phyloP scores from a whole-genome alignment of 192 early-diverging fungal species.

The Coemansia sp. region DNA sequence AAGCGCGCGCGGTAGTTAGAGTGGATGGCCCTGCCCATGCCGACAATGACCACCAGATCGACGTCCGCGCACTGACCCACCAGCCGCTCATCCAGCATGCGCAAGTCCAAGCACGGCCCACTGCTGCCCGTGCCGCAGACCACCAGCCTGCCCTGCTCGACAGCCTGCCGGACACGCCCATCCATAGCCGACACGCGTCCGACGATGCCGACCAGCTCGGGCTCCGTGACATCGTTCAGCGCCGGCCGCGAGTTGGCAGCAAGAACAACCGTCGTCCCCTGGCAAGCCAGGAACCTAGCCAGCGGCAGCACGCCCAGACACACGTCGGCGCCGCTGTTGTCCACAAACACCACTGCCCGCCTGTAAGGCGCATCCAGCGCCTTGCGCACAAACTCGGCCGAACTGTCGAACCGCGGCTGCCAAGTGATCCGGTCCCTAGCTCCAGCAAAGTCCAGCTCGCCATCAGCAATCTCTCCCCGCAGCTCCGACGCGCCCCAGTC shows the following conservation, averaged over 20 bases:
- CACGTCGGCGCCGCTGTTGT: conserved; percentile 81
- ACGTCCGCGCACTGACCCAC: conserved; percentile 50
- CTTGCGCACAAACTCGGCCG: conserved; percentile 40
- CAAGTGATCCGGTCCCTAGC: conserved; percentile 51
- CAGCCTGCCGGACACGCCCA: conserved; percentile 27
- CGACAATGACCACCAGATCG: conserved; percentile 77
- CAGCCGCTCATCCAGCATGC: conserved; percentile 62
- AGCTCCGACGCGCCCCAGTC: conserved; percentile 73
- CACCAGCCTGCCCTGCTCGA: conserved; percentile 34
- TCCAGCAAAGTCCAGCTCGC: conserved; percentile 58
- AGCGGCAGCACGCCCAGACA: conserved; percentile 76
- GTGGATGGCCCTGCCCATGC: conserved; percentile 79
- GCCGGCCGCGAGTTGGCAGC: conserved; percentile 74
- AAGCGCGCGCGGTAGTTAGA: conserved; percentile 73
- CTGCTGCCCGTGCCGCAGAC: conserved; percentile 68
- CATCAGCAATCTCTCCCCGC: conserved; percentile 56
- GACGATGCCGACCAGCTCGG: conserved; percentile 59
- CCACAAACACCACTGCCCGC: conserved; percentile 73
- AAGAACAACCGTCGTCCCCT: conserved; percentile 60
- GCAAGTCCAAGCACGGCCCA: conserved; percentile 70
- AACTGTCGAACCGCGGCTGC: conserved; percentile 51
- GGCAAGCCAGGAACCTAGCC: conserved; percentile 59
- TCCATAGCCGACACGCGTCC: conserved; percentile 47
- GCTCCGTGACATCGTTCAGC: conserved; percentile 75
- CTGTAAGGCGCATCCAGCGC: conserved; percentile 46